phyloP scores from a whole-genome alignment of 257 asterid genomes.

The Apocynum venetum region DNA sequence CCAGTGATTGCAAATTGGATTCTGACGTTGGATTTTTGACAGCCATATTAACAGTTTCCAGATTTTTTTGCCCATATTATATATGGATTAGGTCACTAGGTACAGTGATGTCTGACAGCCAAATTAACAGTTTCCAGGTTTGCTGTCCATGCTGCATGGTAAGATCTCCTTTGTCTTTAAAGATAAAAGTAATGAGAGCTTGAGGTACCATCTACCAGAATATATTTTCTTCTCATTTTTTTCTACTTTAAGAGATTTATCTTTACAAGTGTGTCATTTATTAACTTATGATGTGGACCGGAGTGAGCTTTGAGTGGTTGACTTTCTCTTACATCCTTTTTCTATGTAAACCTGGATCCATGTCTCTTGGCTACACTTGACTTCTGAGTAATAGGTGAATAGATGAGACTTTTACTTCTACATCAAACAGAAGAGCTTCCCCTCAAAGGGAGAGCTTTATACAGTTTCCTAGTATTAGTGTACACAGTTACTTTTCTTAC shows the following conservation, averaged over 20 bases:
- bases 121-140: neutral
- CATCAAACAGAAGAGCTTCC: neutral
- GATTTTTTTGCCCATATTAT: no score
- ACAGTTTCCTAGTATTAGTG: neutral
- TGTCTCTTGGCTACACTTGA: neutral
- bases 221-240: neutral
- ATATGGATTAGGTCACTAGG: no score
- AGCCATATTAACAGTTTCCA: neutral
- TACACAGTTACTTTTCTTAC: neutral
- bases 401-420: neutral
- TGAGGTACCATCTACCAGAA: no score
- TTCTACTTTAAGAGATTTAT: neutral
- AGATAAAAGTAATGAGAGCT: neutral
- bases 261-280: neutral
- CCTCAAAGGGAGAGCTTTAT: neutral
- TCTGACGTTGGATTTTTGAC: no score
- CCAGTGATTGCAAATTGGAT: neutral
- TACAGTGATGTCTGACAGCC: neutral
- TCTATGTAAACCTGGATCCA: neutral
- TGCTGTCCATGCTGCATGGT: neutral
- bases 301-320: neutral
- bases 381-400: neutral
- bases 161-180: neutral
- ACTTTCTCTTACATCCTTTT: neutral
- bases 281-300: slow-evolving; percentile 4